phyloP scores from a whole-genome alignment of 2,329 filamentous ascomycete species.

The Aureobasidium vineae region DNA sequence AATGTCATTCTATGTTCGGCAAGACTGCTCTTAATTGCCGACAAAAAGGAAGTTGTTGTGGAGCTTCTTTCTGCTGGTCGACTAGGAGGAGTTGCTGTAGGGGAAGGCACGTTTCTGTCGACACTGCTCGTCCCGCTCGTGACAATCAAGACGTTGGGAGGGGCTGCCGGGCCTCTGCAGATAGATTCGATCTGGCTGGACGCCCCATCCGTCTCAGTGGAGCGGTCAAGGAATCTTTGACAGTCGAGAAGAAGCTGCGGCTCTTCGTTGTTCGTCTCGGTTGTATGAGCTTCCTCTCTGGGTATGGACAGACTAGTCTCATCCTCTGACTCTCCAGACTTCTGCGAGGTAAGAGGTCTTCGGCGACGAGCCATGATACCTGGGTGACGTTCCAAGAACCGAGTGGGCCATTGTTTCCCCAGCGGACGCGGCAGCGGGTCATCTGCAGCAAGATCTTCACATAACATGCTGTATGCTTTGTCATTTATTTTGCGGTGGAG shows the following conservation, averaged over 20 bases:
- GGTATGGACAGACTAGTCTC: not conserved
- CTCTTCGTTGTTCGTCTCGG: not conserved
- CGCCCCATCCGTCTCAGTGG: not conserved
- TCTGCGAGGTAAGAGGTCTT: not conserved
- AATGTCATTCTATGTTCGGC: constrained; percentile 20
- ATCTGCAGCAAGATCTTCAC: constrained; percentile 14
- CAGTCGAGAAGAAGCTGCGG: constrained; percentile 12
- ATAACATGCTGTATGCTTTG: constrained; percentile 20
- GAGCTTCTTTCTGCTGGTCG: not conserved
- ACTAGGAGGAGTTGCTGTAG: not conserved
- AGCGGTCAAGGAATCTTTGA: constrained; percentile 3
- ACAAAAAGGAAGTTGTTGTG: constrained; percentile 2
- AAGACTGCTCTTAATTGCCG: constrained; percentile 13
- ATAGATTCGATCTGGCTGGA: not conserved
- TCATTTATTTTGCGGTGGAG: constrained; percentile 19
- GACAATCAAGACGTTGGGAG: not conserved
- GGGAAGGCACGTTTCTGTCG: not conserved
- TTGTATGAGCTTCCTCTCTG: constrained; percentile 5
- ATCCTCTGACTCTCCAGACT: not conserved
- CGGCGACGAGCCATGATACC: not conserved
- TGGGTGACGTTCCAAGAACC: constrained; percentile 22
- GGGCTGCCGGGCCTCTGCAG: constrained; percentile 3
- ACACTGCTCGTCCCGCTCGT: not conserved
- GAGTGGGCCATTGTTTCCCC: constrained; percentile 19
- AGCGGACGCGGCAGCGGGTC: constrained; percentile 4